Base-by-base conservation (phyloP, 371 early-diverging fungal species). In the Thermomucor indicae-seudaticae region DNA sequence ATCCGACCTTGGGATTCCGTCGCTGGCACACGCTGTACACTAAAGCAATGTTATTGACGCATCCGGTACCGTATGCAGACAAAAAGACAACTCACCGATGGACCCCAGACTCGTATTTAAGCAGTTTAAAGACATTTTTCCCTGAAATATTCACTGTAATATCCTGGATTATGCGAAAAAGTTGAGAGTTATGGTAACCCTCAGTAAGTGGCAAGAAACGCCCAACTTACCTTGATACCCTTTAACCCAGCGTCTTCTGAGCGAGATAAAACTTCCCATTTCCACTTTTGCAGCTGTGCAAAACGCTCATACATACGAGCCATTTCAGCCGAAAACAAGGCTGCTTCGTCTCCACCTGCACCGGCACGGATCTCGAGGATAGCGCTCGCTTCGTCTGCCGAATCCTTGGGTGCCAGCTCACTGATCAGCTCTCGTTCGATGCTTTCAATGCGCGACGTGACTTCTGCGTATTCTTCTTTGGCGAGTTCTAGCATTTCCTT, bases 341-440 rank as follows among this genome's bases (percentile, higher is more conserved):
- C 79, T 0, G 92, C 91, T 56, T 92, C 93, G 67, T 87, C 86
- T 4, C 93, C 93, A 12, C 93, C 93, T 3, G 93, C 86, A 43
- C 85, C 85, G 2, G 93, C 80, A 1, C 93, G 71, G 27, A 92
- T 82, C 69, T 92, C 93, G 34, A 92, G 57, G 19, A 92, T 81
- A 1, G 88, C 91, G 43, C 75, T 79, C 14, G 79, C 88, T 47
- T 81, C 76, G 51, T 92, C 92, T 1, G 81, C 83, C 2, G 62
- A 14, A 58, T 86, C 86, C 30, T 75, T 80, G 0, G 86, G 85
- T 7, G 84, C 64, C 55, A 88, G 58, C 10, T 70, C 64, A 10
- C 60, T 42, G 16, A 84, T 51, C 3, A 84, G 35, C 5, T 76
- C 60, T 11, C 62, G 60, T 49, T 86, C 84, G 24, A 78, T 38